Conservation (phyloP, 2,329 filamentous ascomycete species). For the Arthrinium puccinioides region DNA sequence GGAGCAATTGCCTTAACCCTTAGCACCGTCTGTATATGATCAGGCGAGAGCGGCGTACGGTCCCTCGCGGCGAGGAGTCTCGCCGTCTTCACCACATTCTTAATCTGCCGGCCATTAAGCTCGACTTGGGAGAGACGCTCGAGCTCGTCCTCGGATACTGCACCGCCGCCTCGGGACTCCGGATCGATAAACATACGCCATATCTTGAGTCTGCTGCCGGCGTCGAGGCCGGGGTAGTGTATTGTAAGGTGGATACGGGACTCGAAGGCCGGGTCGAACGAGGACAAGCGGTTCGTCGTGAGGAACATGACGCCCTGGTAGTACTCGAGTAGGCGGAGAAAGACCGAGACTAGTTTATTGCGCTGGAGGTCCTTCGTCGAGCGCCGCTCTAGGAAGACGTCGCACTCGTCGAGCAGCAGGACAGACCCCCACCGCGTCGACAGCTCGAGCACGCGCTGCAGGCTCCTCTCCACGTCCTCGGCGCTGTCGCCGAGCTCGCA, state of each 20-base stretch:
- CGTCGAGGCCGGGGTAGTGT: slow-evolving; percentile 11
- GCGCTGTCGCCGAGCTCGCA: slow-evolving; percentile 21
- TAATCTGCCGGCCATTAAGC: background rate
- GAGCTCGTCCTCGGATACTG: background rate
- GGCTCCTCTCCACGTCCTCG: slow-evolving; percentile 13
- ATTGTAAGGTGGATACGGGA: slow-evolving; percentile 14
- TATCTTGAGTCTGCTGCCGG: slow-evolving; percentile 11
- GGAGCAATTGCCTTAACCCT: too few species aligned
- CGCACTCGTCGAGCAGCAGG: slow-evolving; percentile 22
- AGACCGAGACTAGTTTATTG: slow-evolving; percentile 11
- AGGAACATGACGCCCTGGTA: slow-evolving; percentile 12
- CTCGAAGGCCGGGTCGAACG: slow-evolving; percentile 16
- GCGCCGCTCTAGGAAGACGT: slow-evolving; percentile 26
- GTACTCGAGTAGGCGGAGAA: slow-evolving; percentile 11
- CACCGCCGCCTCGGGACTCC: background rate
- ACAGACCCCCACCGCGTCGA: slow-evolving; percentile 31
- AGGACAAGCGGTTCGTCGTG: slow-evolving; percentile 12
- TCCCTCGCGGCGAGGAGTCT: background rate
- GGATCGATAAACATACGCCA: slow-evolving; percentile 15
- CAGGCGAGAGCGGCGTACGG: background rate
- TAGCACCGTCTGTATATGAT: background rate
- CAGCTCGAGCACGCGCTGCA: slow-evolving; percentile 25
- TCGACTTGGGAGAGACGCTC: background rate
- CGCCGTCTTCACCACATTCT: background rate
- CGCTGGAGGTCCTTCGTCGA: slow-evolving; percentile 7